Conservation (phyloP, 306 rosid genomes). For the Glycine latifolia region DNA sequence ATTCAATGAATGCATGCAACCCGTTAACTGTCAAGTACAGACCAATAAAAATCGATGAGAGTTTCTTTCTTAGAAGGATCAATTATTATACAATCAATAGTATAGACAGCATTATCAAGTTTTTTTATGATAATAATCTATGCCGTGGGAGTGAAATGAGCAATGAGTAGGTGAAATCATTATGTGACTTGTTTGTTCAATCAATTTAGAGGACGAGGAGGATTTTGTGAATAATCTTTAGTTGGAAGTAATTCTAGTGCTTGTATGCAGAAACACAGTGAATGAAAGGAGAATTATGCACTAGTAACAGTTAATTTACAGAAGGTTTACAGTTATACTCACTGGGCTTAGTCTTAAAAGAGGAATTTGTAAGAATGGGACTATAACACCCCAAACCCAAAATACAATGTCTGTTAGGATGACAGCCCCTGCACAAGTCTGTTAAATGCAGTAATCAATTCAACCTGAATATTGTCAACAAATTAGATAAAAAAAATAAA, state of each 20-base stretch:
- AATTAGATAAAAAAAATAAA: constrained; percentile 31
- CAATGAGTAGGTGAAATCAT: background rate
- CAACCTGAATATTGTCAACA: constrained; percentile 33
- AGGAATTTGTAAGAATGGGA: constrained; percentile 70
- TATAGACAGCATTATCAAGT: background rate
- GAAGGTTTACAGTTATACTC: constrained; percentile 29
- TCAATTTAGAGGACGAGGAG: background rate
- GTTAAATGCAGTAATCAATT: constrained; percentile 48
- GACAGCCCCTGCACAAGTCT: constrained; percentile 91
- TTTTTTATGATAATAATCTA: background rate
- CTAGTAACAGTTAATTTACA: background rate
- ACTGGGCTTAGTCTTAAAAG: constrained; percentile 69
- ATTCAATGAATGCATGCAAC: constrained; percentile 78
- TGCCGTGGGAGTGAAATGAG: background rate
- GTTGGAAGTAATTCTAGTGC: background rate
- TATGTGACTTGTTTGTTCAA: constrained; percentile 1
- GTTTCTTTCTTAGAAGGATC: too few relatives aligned
- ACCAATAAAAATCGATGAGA: background rate
- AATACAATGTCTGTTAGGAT: constrained; percentile 78
- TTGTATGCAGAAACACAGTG: background rate
- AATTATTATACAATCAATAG: background rate
- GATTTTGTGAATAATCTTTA: constrained; percentile 7
- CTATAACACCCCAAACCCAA: constrained; percentile 87
- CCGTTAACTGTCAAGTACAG: constrained; percentile 69
- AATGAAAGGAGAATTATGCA: background rate